Conservation (phyloP, 1,284 basidiomycete genomes). For the Golubevia sp. region DNA sequence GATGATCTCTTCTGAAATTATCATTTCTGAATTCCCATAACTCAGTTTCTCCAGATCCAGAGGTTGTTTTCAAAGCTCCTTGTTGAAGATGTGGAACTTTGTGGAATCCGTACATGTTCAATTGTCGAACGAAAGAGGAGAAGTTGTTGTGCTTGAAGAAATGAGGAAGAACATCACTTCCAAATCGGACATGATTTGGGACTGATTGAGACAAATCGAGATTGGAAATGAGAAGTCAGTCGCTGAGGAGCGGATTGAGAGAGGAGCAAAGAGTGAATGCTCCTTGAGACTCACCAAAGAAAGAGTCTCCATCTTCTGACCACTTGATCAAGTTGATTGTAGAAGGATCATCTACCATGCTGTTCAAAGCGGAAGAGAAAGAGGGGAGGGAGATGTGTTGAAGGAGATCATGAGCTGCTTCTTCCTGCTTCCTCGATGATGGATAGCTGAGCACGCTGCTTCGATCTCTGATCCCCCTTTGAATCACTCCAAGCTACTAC, state of each 20-base stretch:
- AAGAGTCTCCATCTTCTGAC: constrained; percentile 52
- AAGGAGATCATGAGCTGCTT: not conserved
- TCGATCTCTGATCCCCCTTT: no score
- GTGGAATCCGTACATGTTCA: constrained; percentile 35
- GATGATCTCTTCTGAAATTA: constrained; percentile 52
- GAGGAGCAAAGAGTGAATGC: no score
- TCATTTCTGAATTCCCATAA: constrained; percentile 58
- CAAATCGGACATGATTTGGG: constrained; percentile 56
- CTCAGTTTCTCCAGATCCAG: constrained; percentile 37
- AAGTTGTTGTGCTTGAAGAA: constrained; percentile 27
- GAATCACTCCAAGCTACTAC: no score
- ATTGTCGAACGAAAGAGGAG: constrained; percentile 22
- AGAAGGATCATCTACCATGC: constrained; percentile 60
- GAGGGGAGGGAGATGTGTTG: not conserved
- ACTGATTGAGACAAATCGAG: constrained; percentile 13
- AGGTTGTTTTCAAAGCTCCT: constrained; percentile 50
- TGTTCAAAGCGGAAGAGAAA: constrained; percentile 8
- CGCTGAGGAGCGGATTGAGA: not conserved
- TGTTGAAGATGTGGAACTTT: constrained; percentile 57
- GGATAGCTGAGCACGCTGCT: no score
- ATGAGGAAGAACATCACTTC: constrained; percentile 37
- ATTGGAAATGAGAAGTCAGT: not conserved
- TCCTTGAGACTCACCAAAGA: constrained; percentile 24
- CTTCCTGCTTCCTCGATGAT: not conserved
- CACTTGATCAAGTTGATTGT: constrained; percentile 59